Percentiles rank a stretch among this genome's conserved stretches.
phyloP scores from a whole-genome alignment of 176 grass and related monocot genomes.

The Oryza rufipogon region DNA sequence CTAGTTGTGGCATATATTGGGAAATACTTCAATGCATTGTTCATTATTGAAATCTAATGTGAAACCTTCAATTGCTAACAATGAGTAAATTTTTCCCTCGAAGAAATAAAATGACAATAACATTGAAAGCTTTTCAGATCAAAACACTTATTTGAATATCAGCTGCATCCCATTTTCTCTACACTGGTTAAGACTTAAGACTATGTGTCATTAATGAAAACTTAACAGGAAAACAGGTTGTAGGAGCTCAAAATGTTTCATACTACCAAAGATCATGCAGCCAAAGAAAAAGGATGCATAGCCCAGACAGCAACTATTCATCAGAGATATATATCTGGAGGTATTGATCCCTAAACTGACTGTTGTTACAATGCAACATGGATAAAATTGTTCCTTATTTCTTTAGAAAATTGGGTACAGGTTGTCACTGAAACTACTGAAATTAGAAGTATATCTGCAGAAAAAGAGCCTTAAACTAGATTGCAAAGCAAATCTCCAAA shows the following conservation, averaged over 20 bases:
- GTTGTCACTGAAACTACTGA: not conserved
- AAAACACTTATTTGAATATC: not conserved
- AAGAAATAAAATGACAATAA: not conserved
- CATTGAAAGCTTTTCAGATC: constrained; percentile 11
- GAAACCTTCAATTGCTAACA: not conserved
- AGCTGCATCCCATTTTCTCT: constrained; percentile 5
- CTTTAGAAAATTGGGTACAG: not conserved
- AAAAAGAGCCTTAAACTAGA: not conserved
- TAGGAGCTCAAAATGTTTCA: constrained; percentile 16
- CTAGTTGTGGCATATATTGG: not conserved
- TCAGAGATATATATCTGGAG: not conserved
- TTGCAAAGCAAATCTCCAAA: not conserved
- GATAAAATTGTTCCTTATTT: not conserved
- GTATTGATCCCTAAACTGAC: not conserved
- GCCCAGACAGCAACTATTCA: constrained; percentile 5
- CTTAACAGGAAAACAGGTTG: not conserved
- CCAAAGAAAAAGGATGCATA: not conserved
- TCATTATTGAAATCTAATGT: constrained; percentile 12
- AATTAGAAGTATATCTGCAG: not conserved
- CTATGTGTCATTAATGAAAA: not conserved
- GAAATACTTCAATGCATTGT: not conserved
- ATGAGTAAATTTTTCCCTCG: not conserved
- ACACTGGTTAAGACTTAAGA: not conserved
- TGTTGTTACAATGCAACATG: constrained; percentile 6
- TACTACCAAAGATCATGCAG: not conserved